These are phyloP conservation scores for Fusarium tricinctum DNA, from an alignment of 2,329 filamentous ascomycete genomes.

Conservation along the genomic window DNA sequence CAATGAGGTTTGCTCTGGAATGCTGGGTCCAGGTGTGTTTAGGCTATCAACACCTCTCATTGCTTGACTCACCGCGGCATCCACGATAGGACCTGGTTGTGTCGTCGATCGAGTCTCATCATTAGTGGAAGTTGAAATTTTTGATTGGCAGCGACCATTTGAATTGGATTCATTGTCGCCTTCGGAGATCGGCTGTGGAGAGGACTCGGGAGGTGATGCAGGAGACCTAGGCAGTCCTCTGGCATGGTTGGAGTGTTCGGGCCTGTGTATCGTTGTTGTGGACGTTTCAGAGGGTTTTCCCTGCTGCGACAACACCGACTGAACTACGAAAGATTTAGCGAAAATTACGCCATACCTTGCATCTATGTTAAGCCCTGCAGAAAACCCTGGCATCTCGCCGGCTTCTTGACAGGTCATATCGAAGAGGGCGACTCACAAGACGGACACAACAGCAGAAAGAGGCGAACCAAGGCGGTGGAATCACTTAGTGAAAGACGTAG, in stretches of 20 bases:
- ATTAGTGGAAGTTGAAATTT: not conserved
- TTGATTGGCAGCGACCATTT: not conserved
- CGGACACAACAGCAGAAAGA: conserved; percentile 4
- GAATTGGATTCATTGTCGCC: too few relatives aligned
- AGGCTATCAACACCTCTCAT: not conserved
- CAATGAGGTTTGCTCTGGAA: not conserved
- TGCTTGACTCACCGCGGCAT: not conserved
- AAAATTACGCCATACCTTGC: too few relatives aligned
- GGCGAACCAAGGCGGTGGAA: not conserved
- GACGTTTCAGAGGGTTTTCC: not conserved
- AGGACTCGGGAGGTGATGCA: not conserved
- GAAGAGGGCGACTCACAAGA: not conserved
- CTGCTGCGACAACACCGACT: not conserved
- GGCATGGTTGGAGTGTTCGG: not conserved
- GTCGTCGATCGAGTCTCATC: not conserved
- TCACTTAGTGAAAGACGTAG: not conserved
- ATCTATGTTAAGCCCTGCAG: too few relatives aligned
- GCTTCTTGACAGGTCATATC: too few relatives aligned
- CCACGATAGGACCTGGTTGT: too few relatives aligned
- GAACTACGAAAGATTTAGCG: not conserved
- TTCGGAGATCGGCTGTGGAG: too few relatives aligned
- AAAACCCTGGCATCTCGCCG: too few relatives aligned
- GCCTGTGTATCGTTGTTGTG: not conserved
- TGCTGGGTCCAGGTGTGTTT: not conserved
- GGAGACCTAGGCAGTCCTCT: too few relatives aligned